Evolutionary conservation across 306 rosid genomes (phyloP), one percentile per base, ranked within the genome.

Genomic region (Leucaena leucocephala): DNA sequence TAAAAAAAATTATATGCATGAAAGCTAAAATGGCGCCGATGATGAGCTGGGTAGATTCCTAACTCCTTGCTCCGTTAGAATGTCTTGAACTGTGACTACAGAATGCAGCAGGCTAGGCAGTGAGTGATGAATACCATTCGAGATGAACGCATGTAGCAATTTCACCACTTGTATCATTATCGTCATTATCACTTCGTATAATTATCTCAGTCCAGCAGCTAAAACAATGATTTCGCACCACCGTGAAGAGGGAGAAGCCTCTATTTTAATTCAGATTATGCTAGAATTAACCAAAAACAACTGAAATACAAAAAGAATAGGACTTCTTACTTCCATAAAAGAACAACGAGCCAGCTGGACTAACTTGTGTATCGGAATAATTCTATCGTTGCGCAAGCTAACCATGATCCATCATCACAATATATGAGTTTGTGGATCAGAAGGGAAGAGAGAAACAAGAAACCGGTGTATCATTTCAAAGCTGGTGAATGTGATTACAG

Each of bases 391-490:
- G 52, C 48, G 16, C 21, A 76, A 15, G 27, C 64, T 50, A 46
- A 39, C 5, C 62, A 55, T 74, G 76, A 39, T 65, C 73, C 79
- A 78, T 72, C 66, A 44, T 89, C 84, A 83, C 55, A 89, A 68
- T 35, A 83, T 76, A 61, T 86, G 90, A 57, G 80, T 82, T 16
- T 49, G 88, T 34, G 88, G 87, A 80, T 85, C 86, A 7, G 87
- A 73, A 48, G 90, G 85, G 79, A 77, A 84, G 72, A 38, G 73
- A 8, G 83, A 72, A 69, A 85, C 84, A 67, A 89, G 90, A 81
- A 79, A 89, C 0, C 90, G 88, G 16, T 89, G 90, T 77, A 89
- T 87, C 93, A 89, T 89, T 65, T 89, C 90, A 73, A 89, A 89
- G 85, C 90, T 89, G 55, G 93, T 89, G 84, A 89, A 86, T 50